phyloP scores from a whole-genome alignment of 1,284 basidiomycete species.

The Trametes hirsuta region DNA sequence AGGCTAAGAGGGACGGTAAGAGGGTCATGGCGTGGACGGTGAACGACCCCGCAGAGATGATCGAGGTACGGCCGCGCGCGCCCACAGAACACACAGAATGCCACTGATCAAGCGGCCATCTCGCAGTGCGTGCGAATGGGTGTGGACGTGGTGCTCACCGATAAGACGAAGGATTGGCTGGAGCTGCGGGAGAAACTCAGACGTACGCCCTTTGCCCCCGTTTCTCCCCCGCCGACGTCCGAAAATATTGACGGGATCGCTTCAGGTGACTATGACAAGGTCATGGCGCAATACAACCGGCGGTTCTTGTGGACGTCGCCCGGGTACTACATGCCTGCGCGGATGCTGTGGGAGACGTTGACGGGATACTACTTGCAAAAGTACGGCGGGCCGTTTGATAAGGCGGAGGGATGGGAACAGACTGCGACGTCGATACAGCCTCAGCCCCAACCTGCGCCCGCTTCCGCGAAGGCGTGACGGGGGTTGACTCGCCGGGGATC shows the following conservation, averaged over 20 bases:
- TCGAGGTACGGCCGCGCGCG: conserved; percentile 63
- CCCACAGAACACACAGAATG: background rate
- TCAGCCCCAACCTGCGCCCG: conserved; percentile 1
- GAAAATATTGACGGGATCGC: background rate
- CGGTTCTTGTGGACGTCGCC: conserved; percentile 77
- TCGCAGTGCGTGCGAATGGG: conserved; percentile 86
- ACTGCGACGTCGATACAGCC: background rate
- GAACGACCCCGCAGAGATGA: conserved; percentile 90
- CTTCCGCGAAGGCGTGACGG: conserved; percentile 15
- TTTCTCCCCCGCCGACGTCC: background rate
- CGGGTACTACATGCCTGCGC: conserved; percentile 59
- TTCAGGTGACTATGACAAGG: conserved; percentile 70
- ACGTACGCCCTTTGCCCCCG: conserved; percentile 45
- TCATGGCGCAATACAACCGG: conserved; percentile 61
- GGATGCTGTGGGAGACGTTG: conserved; percentile 23
- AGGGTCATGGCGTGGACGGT: conserved; percentile 96
- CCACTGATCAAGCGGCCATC: background rate
- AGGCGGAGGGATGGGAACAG: conserved; percentile 3
- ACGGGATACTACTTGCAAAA: conserved; percentile 22
- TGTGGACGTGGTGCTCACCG: conserved; percentile 89
- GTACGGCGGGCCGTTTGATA: conserved; percentile 32
- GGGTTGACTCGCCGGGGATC: conserved; percentile 1
- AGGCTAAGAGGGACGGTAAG: conserved; percentile 84
- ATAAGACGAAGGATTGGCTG: conserved; percentile 80
- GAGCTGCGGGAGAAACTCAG: conserved; percentile 68